phyloP scores from a whole-genome alignment of 257 asterid genomes.

The Verbascum thapsus region DNA sequence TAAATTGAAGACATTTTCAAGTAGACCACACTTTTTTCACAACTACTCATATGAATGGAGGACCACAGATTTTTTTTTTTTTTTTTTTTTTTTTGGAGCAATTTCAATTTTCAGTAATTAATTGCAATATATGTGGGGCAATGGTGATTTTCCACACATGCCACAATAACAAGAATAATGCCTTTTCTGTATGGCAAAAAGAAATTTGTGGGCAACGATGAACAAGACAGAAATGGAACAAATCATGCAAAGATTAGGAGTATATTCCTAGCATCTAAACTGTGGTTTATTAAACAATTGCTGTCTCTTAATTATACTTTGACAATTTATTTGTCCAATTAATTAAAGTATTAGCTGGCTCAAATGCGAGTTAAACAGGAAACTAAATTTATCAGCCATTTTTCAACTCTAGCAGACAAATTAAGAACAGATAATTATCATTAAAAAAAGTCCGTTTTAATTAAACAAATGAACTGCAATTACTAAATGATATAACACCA shows the following conservation, averaged over 20 bases:
- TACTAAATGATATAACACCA: too few relatives aligned
- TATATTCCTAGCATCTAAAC: not conserved
- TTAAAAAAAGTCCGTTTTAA: too few relatives aligned
- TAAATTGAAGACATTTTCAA: constrained; percentile 6
- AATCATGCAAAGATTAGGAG: constrained; percentile 25
- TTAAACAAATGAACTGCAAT: too few relatives aligned
- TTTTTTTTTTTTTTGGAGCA: constrained; percentile 8
- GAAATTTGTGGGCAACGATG: constrained; percentile 1
- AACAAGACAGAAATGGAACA: constrained; percentile 26
- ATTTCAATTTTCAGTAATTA: constrained; percentile 10
- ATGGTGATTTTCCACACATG: constrained; percentile 11
- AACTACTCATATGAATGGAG: constrained; percentile 20
- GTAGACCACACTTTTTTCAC: constrained; percentile 20
- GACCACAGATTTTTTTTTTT: constrained; percentile 15
- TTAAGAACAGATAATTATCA: too few relatives aligned
- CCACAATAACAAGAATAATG: not conserved
- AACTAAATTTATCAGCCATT: too few relatives aligned
- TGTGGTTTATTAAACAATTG: not conserved
- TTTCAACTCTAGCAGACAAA: too few relatives aligned
- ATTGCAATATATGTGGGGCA: constrained; percentile 11
- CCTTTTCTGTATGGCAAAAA: not conserved
- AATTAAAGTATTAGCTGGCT: not conserved
- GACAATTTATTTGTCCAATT: not conserved
- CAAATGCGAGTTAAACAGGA: not conserved
- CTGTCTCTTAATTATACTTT: not conserved